Percentiles rank a stretch among this genome's conserved stretches.
Evolutionary conservation across 352 stramenopile genomes (phyloP).

Genomic region (Phytophthora uliginosa): DNA sequence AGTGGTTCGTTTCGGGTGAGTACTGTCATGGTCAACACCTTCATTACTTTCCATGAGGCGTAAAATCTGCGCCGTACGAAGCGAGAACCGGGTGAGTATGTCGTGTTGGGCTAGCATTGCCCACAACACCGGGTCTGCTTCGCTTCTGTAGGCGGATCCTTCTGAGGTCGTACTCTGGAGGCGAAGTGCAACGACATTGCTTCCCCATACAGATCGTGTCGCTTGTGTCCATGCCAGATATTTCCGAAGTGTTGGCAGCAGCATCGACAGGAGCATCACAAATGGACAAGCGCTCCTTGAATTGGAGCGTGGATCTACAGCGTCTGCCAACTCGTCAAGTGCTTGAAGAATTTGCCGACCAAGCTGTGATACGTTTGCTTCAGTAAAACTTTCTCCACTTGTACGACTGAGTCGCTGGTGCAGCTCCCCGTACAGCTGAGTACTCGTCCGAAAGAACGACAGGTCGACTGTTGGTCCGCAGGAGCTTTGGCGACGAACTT

Average conservation of each 20-base stretch:
- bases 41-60: slow-evolving; percentile 60
- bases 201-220: slow-evolving; percentile 51
- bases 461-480: slow-evolving; percentile 16
- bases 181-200: slow-evolving; percentile 11
- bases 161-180: slow-evolving; percentile 21
- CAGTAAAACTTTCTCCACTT: slow-evolving; percentile 41
- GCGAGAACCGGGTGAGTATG: slow-evolving; percentile 43
- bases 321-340: slow-evolving; percentile 29
- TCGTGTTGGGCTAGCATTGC: slow-evolving; percentile 64
- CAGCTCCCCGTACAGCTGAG: slow-evolving; percentile 54
- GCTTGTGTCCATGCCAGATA: slow-evolving; percentile 58
- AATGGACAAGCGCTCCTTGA: slow-evolving; percentile 45
- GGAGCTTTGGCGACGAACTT: slow-evolving; percentile 1
- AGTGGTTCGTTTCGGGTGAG: not conserved
- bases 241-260: slow-evolving; percentile 66
- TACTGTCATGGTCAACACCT: slow-evolving; percentile 40
- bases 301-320: slow-evolving; percentile 21
- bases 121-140: slow-evolving; percentile 34
- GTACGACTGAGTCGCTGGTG: slow-evolving; percentile 36
- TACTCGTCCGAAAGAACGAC: slow-evolving; percentile 33
- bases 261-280: slow-evolving; percentile 73
- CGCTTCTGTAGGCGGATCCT: slow-evolving; percentile 11
- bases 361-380: slow-evolving; percentile 38
- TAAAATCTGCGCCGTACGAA: slow-evolving; percentile 42
- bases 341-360: slow-evolving; percentile 41